A percentile compares a stretch with the other conserved stretches of the same genome.
phyloP scores from a whole-genome alignment of 2,329 filamentous ascomycete genomes.

The Fusarium buxicola region DNA sequence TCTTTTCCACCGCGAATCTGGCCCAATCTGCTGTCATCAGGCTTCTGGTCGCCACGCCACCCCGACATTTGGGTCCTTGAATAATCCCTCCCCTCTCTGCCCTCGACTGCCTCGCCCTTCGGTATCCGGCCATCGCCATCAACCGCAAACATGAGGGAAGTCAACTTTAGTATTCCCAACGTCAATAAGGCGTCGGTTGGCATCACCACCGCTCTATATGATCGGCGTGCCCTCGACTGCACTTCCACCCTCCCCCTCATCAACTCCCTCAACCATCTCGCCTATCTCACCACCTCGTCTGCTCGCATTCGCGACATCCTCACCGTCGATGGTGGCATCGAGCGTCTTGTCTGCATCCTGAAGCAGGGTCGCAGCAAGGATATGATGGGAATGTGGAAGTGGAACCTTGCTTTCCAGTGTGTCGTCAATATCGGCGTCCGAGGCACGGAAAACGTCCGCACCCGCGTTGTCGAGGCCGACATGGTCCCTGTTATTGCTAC shows the following conservation, averaged over 20 bases:
- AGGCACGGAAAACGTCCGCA: conserved; percentile 93
- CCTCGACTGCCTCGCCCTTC: conserved; percentile 25
- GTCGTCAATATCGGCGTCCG: conserved; percentile 98
- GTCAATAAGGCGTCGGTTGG: conserved; percentile 99
- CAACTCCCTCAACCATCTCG: conserved; percentile 98
- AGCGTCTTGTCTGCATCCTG: conserved; percentile 94
- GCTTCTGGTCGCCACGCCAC: conserved; percentile 40
- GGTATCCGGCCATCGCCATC: conserved; percentile 32
- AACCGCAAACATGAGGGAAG: conserved; percentile 87
- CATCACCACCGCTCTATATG: conserved; percentile 98
- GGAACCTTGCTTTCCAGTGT: conserved; percentile 98
- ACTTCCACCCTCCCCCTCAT: conserved; percentile 97
- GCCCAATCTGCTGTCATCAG: conserved; percentile 27
- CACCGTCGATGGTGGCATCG: conserved; percentile 98
- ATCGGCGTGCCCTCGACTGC: conserved; percentile 96
- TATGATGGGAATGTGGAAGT: conserved; percentile 99
- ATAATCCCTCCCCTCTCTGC: conserved; percentile 38
- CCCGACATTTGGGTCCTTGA: conserved; percentile 37
- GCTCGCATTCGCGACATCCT: conserved; percentile 97
- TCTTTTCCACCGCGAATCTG: conserved; percentile 25
- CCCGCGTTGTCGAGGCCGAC: conserved; percentile 95
- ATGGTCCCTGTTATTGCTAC: conserved; percentile 99
- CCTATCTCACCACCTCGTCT: conserved; percentile 97
- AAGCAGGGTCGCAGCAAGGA: conserved; percentile 98
- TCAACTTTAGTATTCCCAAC: conserved; percentile 99